These are phyloP conservation scores for Cytospora chrysosperma DNA, from an alignment of 2,329 filamentous ascomycete genomes.

Conservation along the genomic window DNA sequence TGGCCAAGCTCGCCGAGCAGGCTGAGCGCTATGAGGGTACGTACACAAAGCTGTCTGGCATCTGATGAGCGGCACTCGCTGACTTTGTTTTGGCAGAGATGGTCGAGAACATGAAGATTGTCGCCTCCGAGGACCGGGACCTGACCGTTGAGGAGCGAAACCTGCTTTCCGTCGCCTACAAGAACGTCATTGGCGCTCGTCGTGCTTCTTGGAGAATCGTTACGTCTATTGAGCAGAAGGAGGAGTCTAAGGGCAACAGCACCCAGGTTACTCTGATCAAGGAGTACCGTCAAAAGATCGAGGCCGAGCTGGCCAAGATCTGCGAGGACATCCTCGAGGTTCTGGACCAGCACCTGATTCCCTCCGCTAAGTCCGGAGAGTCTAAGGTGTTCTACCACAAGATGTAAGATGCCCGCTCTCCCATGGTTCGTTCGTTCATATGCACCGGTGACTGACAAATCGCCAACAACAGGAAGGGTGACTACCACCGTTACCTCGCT, in stretches of 20 bases:
- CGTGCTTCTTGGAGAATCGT: conserved; percentile 98
- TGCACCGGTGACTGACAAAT: conserved; percentile 19
- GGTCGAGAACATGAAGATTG: conserved; percentile 99
- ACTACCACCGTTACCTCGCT: conserved; percentile 98
- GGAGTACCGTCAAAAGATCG: conserved; percentile 98
- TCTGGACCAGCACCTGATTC: conserved; percentile 90
- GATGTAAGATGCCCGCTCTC: conserved; percentile 62
- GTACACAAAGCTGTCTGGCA: conserved; percentile 32
- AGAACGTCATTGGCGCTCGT: conserved; percentile 96
- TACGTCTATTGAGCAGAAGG: conserved; percentile 98
- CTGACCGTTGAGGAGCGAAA: conserved; percentile 94
- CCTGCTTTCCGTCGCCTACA: conserved; percentile 96
- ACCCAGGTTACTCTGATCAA: conserved; percentile 88
- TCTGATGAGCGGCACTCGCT: conserved; percentile 18
- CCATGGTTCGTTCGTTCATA: not conserved
- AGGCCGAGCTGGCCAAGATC: conserved; percentile 94
- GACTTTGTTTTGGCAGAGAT: conserved; percentile 64
- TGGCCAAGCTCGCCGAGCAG: conserved; percentile 99
- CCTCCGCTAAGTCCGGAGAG: conserved; percentile 90
- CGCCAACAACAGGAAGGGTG: conserved; percentile 78
- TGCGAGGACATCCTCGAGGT: conserved; percentile 97
- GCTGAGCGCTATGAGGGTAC: conserved; percentile 99
- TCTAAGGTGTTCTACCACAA: conserved; percentile 99
- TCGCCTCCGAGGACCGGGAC: conserved; percentile 82
- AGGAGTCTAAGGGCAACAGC: conserved; percentile 97